Evolutionary conservation across 352 stramenopile species (phyloP).

Genomic region (Plasmopara muralis): DNA sequence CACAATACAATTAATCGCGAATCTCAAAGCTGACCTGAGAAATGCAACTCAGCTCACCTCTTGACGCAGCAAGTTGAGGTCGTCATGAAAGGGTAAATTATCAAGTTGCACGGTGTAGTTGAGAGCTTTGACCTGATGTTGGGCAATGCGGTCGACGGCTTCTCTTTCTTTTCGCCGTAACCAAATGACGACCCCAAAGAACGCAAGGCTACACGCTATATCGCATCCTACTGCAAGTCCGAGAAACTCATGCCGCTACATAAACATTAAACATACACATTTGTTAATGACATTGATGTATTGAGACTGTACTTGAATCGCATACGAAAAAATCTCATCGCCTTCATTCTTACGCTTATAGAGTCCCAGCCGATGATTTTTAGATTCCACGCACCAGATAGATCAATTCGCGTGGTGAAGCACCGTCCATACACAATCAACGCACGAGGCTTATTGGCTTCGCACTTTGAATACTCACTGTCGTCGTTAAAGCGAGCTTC

Average conservation of each 20-base stretch:
- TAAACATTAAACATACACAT: neutral
- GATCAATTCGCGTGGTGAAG: conserved; percentile 70
- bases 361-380: conserved; percentile 77
- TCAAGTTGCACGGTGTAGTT: conserved; percentile 79
- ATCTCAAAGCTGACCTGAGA: neutral
- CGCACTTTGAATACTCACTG: conserved; percentile 53
- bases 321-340: too few species aligned
- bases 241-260: conserved; percentile 61
- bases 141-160: conserved; percentile 45
- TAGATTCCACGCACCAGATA: conserved; percentile 63
- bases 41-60: conserved; percentile 30
- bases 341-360: conserved; percentile 41
- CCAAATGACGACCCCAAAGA: conserved; percentile 66
- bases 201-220: conserved; percentile 56
- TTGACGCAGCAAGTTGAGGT: conserved; percentile 50
- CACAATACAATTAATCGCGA: neutral
- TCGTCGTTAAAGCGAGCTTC: conserved; percentile 39
- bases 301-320: too few species aligned
- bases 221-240: conserved; percentile 63
- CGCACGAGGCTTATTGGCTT: conserved; percentile 23
- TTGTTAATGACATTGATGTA: neutral
- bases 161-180: conserved; percentile 66
- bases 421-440: conserved; percentile 69
- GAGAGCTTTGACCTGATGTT: conserved; percentile 58
- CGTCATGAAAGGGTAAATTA: conserved; percentile 49